phyloP scores from a whole-genome alignment of 1,284 basidiomycete genomes.

The Leccinum angustisporum region DNA sequence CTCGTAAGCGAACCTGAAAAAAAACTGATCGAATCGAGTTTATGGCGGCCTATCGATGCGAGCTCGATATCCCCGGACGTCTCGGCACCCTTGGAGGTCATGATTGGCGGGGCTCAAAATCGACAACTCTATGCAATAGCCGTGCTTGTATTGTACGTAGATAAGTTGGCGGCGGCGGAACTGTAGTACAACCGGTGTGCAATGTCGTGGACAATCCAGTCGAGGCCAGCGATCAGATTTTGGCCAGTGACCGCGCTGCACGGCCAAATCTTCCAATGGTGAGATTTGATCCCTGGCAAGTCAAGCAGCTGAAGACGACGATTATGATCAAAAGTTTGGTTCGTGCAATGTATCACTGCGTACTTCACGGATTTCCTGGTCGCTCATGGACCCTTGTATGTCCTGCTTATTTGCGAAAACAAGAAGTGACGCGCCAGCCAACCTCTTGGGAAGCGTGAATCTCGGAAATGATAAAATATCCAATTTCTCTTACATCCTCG shows the following conservation, averaged over 20 bases:
- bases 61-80: constrained; percentile 7
- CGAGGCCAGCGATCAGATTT: constrained; percentile 82
- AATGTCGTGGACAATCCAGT: constrained; percentile 95
- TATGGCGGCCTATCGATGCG: constrained; percentile 16
- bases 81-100: constrained; percentile 13
- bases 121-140: constrained; percentile 1
- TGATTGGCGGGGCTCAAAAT: neutral
- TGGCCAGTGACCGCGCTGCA: constrained; percentile 91
- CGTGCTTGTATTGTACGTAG: constrained; percentile 2
- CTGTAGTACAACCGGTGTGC: constrained; percentile 77
- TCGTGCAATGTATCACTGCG: constrained; percentile 32
- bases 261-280: constrained; percentile 88
- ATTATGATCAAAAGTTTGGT: constrained; percentile 10
- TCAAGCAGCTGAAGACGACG: constrained; percentile 62
- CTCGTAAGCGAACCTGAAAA: constrained; percentile 8
- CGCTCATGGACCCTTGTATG: constrained; percentile 82
- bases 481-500: constrained; percentile 75
- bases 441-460: constrained; percentile 53
- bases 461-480: constrained; percentile 15
- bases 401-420: constrained; percentile 99
- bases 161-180: constrained; percentile 20
- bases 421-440: constrained; percentile 92
- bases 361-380: constrained; percentile 81
- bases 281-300: constrained; percentile 75
- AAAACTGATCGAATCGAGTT: neutral